Evolutionary conservation across 148 eudicot species (phyloP).

Genomic region (Vaccinium corymbosum): DNA sequence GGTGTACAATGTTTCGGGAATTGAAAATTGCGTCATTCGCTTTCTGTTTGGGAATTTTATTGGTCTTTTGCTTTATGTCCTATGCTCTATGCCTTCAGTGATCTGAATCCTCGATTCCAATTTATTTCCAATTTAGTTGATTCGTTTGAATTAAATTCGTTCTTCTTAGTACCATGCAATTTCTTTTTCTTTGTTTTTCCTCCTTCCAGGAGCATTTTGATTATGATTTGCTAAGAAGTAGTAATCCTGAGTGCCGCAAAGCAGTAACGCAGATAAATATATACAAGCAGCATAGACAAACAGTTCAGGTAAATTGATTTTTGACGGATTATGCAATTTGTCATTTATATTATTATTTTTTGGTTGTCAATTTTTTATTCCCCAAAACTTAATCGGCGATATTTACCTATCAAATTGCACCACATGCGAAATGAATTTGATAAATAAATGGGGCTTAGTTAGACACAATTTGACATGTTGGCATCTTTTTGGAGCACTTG

Average conservation of each 20-base stretch:
- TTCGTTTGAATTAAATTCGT: not conserved
- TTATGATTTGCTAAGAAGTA: conserved; percentile 73
- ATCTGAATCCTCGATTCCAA: not conserved
- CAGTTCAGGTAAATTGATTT: conserved; percentile 62
- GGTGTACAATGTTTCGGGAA: not conserved
- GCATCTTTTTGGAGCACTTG: conserved; percentile 1
- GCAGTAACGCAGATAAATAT: conserved; percentile 69
- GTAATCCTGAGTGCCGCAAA: conserved; percentile 53
- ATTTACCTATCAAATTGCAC: not conserved
- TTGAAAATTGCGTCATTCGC: not conserved
- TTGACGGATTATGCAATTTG: not conserved
- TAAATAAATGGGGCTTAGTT: not conserved
- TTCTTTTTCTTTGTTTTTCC: not conserved
- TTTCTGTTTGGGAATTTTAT: not conserved
- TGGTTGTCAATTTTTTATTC: not conserved
- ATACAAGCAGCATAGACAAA: conserved; percentile 74
- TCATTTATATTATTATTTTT: not conserved
- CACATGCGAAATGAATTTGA: not conserved
- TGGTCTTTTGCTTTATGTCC: not conserved
- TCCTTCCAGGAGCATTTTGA: conserved; percentile 63
- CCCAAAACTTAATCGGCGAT: not conserved
- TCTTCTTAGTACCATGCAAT: not conserved
- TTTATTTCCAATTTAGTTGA: not conserved
- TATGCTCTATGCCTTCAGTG: not conserved
- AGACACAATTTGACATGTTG: not conserved